A percentile compares a stretch with the other conserved stretches of the same genome.
Conservation (phyloP, 805 yeast species). For the Sungouiozyma ichnusensis region DNA sequence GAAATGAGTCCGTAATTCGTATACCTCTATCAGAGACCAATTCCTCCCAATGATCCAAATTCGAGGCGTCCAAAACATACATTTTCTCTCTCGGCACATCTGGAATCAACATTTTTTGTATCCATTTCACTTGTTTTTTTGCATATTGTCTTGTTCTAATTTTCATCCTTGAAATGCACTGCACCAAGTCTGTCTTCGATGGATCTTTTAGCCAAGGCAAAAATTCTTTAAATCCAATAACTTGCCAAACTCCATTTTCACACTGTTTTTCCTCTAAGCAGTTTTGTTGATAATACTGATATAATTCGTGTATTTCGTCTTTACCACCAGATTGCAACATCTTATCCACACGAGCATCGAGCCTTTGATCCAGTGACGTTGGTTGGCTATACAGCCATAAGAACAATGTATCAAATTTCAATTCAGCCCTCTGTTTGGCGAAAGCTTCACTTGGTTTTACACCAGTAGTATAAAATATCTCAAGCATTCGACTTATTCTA, state of each 20-base stretch:
- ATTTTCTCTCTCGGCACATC: slow-evolving; percentile 49
- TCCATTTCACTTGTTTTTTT: slow-evolving; percentile 84
- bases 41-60: slow-evolving; percentile 49
- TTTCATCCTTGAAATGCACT: slow-evolving; percentile 69
- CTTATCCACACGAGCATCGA: slow-evolving; percentile 71
- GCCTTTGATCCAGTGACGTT: slow-evolving; percentile 43
- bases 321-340: slow-evolving; percentile 69
- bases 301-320: slow-evolving; percentile 56
- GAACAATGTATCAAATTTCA: slow-evolving; percentile 53
- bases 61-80: slow-evolving; percentile 68
- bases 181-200: slow-evolving; percentile 24
- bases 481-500: slow-evolving; percentile 69
- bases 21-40: slow-evolving; percentile 49
- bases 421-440: slow-evolving; percentile 45
- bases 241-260: slow-evolving; percentile 84
- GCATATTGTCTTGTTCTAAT: slow-evolving; percentile 79
- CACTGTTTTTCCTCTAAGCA: slow-evolving; percentile 32
- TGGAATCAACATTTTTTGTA: slow-evolving; percentile 54
- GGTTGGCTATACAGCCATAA: slow-evolving; percentile 77
- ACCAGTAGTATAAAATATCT: slow-evolving; percentile 62
- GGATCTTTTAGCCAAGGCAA: slow-evolving; percentile 49
- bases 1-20: slow-evolving; percentile 35
- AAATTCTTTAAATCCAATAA: slow-evolving; percentile 86
- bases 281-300: slow-evolving; percentile 31
- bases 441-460: slow-evolving; percentile 62